phyloP scores from a whole-genome alignment of 73 alveolate genomes.

The Tetrahymena borealis region DNA sequence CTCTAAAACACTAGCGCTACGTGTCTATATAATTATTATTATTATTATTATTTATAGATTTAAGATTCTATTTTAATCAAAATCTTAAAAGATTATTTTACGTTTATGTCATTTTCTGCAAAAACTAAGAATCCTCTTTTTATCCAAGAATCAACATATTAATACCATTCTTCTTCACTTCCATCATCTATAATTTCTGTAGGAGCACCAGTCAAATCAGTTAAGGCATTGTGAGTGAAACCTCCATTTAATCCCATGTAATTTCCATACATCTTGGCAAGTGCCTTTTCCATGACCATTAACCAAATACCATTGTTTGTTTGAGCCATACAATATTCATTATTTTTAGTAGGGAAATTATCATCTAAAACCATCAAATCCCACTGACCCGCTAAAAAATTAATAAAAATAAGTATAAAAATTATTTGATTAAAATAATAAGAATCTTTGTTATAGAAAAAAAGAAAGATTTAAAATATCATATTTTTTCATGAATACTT shows the following conservation, averaged over 20 bases:
- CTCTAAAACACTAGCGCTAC: not conserved
- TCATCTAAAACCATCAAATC: not conserved
- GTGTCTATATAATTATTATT: not conserved
- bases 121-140: not conserved
- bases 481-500: no score
- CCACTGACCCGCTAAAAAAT: not conserved
- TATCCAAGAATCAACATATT: not conserved
- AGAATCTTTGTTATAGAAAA: no score
- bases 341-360: not conserved
- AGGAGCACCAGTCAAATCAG: slow-evolving; percentile 88
- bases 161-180: not conserved
- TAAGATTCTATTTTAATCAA: no score
- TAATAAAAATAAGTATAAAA: not conserved
- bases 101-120: not conserved
- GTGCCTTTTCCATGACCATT: slow-evolving; percentile 88
- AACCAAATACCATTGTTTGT: slow-evolving; percentile 94
- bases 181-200: slow-evolving; percentile 48
- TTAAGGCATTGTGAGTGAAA: slow-evolving; percentile 73
- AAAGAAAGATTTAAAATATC: no score
- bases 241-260: slow-evolving; percentile 84
- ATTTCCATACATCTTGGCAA: slow-evolving; percentile 94
- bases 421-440: no score
- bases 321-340: not conserved
- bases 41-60: not conserved
- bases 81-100: not conserved